Base-by-base conservation (phyloP, 176 grass and related monocot genomes). In the Ensete ventricosum region DNA sequence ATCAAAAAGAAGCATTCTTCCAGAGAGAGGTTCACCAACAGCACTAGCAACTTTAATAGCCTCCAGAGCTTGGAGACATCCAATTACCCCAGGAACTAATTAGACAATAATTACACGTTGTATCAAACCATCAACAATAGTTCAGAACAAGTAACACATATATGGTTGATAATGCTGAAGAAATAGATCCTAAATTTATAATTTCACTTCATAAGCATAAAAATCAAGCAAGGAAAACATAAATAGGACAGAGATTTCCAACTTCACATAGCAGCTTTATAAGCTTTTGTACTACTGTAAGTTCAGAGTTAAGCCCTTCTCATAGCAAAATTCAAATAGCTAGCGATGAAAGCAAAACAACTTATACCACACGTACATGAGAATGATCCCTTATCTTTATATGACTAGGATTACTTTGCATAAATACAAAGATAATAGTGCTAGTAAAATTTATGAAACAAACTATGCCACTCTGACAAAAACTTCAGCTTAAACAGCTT, bases 1-100 rank as follows among this genome's bases (percentile, higher is more conserved):
- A 21, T 99, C 95, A 82, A 99, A 89, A 25, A 94, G 81, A 84
- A 99, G 86, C 90, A 94, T 94, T 84, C 95, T 91, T 79, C 88
- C 86, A 68, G 79, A 87, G 54, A 99, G 88, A 68, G 88, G 82
- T 81, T 99, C 95, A 94, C 90, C 95, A 81, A 99, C 78, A 81
- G 66, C 75, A 78, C 80, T 79, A 49, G 88, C 88, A 82, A 99
- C 70, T 71, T 91, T 99, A 86, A 99, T 89, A 77, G 88, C 95
- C 86, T 99, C 95, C 65, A 99, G 76, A 84, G 95, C 95, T 89
- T 99, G 95, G 72, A 99, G 73, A 81, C 90, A 99, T 63, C 95
- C 90, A 83, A 99, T 94, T 69, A 91, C 86, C 67, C 95, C 95
- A 3, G 88, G 95, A 79, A 94, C 95, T 99, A 78, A 48, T 76